These are phyloP conservation scores for Discostella pseudostelligera DNA, from an alignment of 108 stramenopile species.

Conservation along the genomic window DNA sequence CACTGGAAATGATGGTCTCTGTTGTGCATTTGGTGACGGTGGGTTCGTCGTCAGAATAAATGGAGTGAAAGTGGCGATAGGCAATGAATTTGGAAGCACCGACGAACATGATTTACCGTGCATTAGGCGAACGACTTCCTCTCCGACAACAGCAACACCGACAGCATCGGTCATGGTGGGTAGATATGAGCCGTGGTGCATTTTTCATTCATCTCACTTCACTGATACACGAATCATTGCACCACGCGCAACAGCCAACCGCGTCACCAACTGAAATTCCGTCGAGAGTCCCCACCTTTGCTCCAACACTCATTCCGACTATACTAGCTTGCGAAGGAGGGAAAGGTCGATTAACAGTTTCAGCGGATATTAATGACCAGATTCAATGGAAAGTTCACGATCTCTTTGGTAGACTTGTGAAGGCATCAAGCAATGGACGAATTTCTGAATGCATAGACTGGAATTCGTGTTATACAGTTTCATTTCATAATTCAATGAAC, in stretches of 20 bases:
- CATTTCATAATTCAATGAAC: slow-evolving; percentile 18
- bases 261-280: slow-evolving; percentile 9
- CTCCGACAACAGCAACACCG: slow-evolving; percentile 5
- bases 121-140: slow-evolving; percentile 19
- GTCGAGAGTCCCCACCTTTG: slow-evolving; percentile 1
- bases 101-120: slow-evolving; percentile 32
- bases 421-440: slow-evolving; percentile 5
- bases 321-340: slow-evolving; percentile 13
- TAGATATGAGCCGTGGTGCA: background rate
- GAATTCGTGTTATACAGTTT: slow-evolving; percentile 27
- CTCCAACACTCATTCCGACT: slow-evolving; percentile 13
- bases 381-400: slow-evolving; percentile 28
- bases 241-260: slow-evolving; percentile 18
- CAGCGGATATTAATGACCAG: slow-evolving; percentile 23
- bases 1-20: slow-evolving; percentile 38
- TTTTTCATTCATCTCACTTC: background rate
- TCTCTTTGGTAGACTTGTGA: slow-evolving; percentile 17
- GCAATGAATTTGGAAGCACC: slow-evolving; percentile 17
- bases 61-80: slow-evolving; percentile 33
- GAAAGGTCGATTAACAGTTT: slow-evolving; percentile 16
- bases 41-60: slow-evolving; percentile 34
- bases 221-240: background rate
- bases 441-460: slow-evolving; percentile 16
- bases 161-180: background rate
- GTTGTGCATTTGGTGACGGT: slow-evolving; percentile 30